Evolutionary conservation across 768 basidiomycete genomes (phyloP).

Genomic region (Kwoniella shandongensis): DNA sequence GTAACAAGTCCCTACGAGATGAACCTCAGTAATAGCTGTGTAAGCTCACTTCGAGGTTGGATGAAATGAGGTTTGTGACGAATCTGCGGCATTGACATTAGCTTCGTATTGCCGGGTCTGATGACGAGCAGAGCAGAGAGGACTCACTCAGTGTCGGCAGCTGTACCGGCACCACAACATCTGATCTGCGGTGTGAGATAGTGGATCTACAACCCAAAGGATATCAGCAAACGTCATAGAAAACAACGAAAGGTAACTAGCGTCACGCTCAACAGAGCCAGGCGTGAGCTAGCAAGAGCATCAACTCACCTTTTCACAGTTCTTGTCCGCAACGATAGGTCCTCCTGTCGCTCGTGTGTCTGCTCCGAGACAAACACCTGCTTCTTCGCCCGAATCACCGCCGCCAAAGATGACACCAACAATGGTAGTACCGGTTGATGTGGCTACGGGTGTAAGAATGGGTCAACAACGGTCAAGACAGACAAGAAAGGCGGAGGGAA

Average conservation of each 20-base stretch:
- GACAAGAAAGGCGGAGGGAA: background rate
- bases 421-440: conserved; percentile 81
- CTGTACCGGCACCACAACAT: conserved; percentile 98
- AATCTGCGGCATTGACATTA: conserved; percentile 31
- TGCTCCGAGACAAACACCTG: conserved; percentile 90
- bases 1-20: background rate
- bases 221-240: background rate
- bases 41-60: conserved; percentile 71
- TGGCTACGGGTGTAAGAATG: conserved; percentile 45
- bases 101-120: background rate
- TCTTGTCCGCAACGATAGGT: conserved; percentile 95
- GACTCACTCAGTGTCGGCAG: conserved; percentile 77
- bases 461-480: background rate
- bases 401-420: conserved; percentile 81
- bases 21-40: background rate
- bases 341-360: conserved; percentile 96
- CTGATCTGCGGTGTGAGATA: conserved; percentile 92
- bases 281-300: background rate
- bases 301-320: conserved; percentile 91
- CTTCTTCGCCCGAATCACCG: conserved; percentile 58
- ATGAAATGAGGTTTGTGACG: conserved; percentile 84
- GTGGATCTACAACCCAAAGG: conserved; percentile 70
- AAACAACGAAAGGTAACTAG: background rate
- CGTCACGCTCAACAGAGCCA: no score
- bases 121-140: background rate